Evolutionary conservation across 768 basidiomycete genomes (phyloP).

Genomic region (Amanita muscaria): DNA sequence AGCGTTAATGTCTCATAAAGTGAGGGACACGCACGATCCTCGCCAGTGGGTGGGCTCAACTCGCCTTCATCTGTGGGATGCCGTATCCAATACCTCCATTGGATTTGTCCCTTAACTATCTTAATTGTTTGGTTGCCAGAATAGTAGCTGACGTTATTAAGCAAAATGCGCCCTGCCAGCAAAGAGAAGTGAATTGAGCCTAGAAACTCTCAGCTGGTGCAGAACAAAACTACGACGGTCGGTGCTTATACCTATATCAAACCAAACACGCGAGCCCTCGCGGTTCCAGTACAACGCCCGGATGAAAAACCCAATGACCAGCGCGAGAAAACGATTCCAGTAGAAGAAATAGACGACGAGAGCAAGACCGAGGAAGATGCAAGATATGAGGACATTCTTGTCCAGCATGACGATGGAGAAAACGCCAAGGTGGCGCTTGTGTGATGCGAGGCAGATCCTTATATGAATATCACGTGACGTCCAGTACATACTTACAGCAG

Average conservation of each 20-base stretch:
- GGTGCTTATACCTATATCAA: slow-evolving; percentile 85
- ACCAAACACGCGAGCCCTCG: slow-evolving; percentile 69
- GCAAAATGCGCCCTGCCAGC: slow-evolving; percentile 75
- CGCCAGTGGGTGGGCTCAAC: slow-evolving; percentile 38
- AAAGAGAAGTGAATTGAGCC: slow-evolving; percentile 91
- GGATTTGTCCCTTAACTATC: slow-evolving; percentile 75
- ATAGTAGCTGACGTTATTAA: slow-evolving; percentile 85
- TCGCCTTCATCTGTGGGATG: slow-evolving; percentile 70
- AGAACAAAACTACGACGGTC: no score
- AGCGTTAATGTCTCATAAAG: background rate
- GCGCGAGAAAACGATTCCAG: slow-evolving; percentile 80
- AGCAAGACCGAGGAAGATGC: slow-evolving; percentile 45
- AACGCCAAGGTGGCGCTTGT: background rate
- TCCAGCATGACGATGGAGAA: slow-evolving; percentile 37
- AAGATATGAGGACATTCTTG: slow-evolving; percentile 52
- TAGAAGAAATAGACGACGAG: slow-evolving; percentile 79
- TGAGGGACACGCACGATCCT: slow-evolving; percentile 37
- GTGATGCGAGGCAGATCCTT: background rate
- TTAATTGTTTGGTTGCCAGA: slow-evolving; percentile 88
- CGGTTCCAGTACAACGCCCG: slow-evolving; percentile 75
- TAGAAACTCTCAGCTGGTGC: no score
- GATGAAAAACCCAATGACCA: slow-evolving; percentile 52
- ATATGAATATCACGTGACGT: no score
- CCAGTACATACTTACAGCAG: background rate
- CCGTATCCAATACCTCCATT: slow-evolving; percentile 94